Evolutionary conservation across 1,139 yeast genomes (phyloP), one percentile per base, ranked within the genome.

Genomic region (Torulaspora pretoriensis): DNA sequence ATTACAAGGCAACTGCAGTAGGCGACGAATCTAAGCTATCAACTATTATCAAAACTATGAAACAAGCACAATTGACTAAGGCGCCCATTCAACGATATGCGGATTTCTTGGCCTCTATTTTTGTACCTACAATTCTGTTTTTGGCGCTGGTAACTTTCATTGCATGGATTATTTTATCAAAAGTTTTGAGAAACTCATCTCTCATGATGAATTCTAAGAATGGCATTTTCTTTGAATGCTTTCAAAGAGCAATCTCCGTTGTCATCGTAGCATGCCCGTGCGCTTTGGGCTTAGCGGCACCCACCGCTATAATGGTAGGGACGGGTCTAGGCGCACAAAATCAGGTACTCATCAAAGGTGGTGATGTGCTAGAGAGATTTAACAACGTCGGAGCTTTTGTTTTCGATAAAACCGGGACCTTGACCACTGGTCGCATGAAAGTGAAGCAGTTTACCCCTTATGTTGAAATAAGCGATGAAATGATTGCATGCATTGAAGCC

Each of bases 221-320:
- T 54, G 87, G 90, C 4, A 75, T 77, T 51, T 75, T 78, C 54
- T 82, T 78, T 66, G 80, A 80, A 23, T 80, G 96, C 59, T 68
- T 92, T 48, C 81, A 85, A 57, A 73, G 90, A 40, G 84, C 95
- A n/a, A 92, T 94, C 32, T 83, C 96, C 3, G 98, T 92, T 7
- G 78, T 92, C 54, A 96, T 92, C 9, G 97, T 92, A 38, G 98
- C 98, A 0, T 92, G 98, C 67, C 98, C 98, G 0, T 92, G 97
- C 74, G 97, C 97, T 0, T 70, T 92, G 26, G 98, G 98, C 1
- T 73, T 92, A 42, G 97, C 97, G 7, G 95, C 98, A 0, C 98
- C 98, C 0, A 92, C 98, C 1, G 98, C 98, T 0, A 87, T 94
- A 3, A 90, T 92, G 97, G 98, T 92, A 3, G 98, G 97, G 5